Evolutionary conservation across 208 protist genomes (phyloP).

Genomic region (Leishmania braziliensis): DNA sequence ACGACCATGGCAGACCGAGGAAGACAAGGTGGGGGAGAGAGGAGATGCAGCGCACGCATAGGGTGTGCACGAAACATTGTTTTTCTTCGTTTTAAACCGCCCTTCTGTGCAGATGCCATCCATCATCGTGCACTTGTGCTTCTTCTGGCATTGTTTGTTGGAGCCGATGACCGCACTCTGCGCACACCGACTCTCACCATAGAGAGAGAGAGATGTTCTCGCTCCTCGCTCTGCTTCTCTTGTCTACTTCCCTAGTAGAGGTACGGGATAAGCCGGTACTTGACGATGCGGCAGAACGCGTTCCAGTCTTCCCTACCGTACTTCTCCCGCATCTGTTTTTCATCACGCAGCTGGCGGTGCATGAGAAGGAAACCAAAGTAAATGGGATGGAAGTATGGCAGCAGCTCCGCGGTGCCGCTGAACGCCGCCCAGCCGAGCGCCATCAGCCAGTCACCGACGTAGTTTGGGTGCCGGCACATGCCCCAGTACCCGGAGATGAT

Average conservation of each 20-base stretch:
- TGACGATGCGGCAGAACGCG: conserved; percentile 90
- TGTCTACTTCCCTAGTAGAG: conserved; percentile 53
- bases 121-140: too few relatives aligned
- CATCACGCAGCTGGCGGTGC: conserved; percentile 94
- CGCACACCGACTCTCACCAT: not conserved
- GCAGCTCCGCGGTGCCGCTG: conserved; percentile 52
- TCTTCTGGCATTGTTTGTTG: not conserved
- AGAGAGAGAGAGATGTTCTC: not conserved
- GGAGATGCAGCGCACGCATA: not conserved
- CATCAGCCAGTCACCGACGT: conserved; percentile 95
- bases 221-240: not conserved
- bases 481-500: conserved; percentile 97
- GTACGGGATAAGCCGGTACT: conserved; percentile 90
- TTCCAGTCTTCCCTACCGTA: conserved; percentile 93
- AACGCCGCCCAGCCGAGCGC: conserved; percentile 69
- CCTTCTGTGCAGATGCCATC: not conserved
- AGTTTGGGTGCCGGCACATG: conserved; percentile 96
- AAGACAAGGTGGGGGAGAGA: not conserved
- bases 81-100: not conserved
- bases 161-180: not conserved
- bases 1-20: not conserved
- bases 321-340: conserved; percentile 90
- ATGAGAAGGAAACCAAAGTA: conserved; percentile 95
- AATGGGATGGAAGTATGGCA: conserved; percentile 95
- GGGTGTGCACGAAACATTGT: not conserved